Evolutionary conservation across 2,329 filamentous ascomycete species (phyloP).

Genomic region (Westerdykella aurantiaca): DNA sequence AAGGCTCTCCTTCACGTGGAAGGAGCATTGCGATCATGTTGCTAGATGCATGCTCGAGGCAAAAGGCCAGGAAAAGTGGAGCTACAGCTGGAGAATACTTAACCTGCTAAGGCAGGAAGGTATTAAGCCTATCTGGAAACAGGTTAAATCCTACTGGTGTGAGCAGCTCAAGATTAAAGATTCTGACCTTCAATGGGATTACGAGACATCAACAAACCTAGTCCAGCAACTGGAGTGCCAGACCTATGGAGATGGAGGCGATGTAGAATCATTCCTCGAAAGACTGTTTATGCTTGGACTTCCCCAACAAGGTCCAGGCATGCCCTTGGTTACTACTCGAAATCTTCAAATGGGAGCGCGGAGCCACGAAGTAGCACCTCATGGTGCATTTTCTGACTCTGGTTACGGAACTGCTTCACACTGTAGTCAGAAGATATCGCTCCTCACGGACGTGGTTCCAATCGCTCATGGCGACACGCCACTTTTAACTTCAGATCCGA

Average conservation of each 20-base stretch:
- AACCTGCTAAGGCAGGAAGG: conserved; percentile 6
- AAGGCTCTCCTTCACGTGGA: conserved; percentile 4
- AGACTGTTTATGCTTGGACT: conserved; percentile 4
- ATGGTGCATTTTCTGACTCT: too few species aligned
- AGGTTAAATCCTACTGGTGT: conserved; percentile 1
- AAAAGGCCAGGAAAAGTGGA: conserved; percentile 3
- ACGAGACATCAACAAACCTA: conserved; percentile 1
- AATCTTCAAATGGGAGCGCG: too few species aligned
- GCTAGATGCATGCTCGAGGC: conserved; percentile 1
- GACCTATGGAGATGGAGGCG: conserved; percentile 1
- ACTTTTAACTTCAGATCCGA: too few species aligned
- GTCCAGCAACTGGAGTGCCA: conserved; percentile 6
- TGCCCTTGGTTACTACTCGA: too few species aligned
- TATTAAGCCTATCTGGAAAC: conserved; percentile 4
- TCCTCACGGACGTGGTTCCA: too few species aligned
- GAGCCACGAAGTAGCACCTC: too few species aligned
- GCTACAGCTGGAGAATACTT: conserved; percentile 5
- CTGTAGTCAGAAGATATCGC: too few species aligned
- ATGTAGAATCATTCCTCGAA: conserved; percentile 3
- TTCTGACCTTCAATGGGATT: conserved; percentile 4
- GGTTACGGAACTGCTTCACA: too few species aligned
- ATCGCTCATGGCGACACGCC: too few species aligned
- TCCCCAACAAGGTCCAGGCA: not conserved
- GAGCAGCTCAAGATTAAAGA: conserved; percentile 1
- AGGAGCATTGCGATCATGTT: conserved; percentile 8